Evolutionary conservation across 106 monocot genomes (phyloP), one percentile per base, ranked within the genome.

Genomic region (Dendrobium officinale): DNA sequence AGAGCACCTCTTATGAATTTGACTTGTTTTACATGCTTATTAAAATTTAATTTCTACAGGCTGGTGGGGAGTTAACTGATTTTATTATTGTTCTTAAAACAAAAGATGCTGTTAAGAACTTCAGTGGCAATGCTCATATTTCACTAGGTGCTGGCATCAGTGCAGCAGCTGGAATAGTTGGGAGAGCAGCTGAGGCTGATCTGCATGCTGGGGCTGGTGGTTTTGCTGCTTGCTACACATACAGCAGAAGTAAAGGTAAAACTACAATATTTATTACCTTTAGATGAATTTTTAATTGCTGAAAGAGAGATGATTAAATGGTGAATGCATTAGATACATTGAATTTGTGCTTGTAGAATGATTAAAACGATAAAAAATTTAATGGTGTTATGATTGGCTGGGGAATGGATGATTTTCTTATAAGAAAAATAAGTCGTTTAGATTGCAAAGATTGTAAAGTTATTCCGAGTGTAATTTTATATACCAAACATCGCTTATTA

Each of bases 61-160:
- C 83, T 72, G 96, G 96, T 84, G 96, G 96, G 22, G 88, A 97
- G 84, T 82, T 94, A 77, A 92, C 96, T 55, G 96, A 97, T 82
- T 94, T 82, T 55, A 91, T 97, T 55, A 91, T 97, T 82, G 94
- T 97, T 19, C 83, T 97, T 83, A 90, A 90, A 83, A 97, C 83
- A 67, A 84, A 87, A 86, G 96, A 97, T 81, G 92, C 96, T 20
- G 81, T 97, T 54, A 97, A 55, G 56, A 97, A 90, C 33, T 97
- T 97, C 37, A 85, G 90, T 84, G 90, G 94, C 75, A 91, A 87
- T 87, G 89, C 92, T 79, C 96, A 97, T 86, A 80, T 97, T 33
- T 97, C 96, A 24, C 70, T 97, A 73, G 96, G 96, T 1, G 94
- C 94, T 79, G 94, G 94, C 77, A 42, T 88, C 27, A 89, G 92